Evolutionary conservation across 257 asterid genomes (phyloP).

Genomic region (Nyctanthes arbortristis): DNA sequence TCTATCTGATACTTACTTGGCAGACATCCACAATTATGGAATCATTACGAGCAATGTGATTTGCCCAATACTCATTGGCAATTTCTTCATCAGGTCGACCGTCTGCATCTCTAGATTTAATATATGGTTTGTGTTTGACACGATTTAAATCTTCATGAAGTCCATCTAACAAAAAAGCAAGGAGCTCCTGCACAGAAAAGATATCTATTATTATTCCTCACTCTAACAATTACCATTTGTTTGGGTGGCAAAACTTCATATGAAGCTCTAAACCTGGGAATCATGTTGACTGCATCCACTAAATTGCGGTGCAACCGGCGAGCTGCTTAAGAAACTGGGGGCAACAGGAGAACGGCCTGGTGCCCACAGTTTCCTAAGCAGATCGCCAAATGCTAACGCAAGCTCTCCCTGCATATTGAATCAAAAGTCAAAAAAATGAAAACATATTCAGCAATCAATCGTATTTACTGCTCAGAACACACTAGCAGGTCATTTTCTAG

Average conservation of each 20-base stretch:
- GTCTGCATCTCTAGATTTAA: slow-evolving; percentile 94
- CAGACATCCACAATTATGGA: slow-evolving; percentile 99
- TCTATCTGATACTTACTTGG: slow-evolving; percentile 61
- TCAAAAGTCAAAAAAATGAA: slow-evolving; percentile 21
- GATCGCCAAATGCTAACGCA: slow-evolving; percentile 98
- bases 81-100: slow-evolving; percentile 97
- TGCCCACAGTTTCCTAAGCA: slow-evolving; percentile 95
- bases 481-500: not conserved
- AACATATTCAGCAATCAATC: slow-evolving; percentile 19
- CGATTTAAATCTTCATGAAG: slow-evolving; percentile 99
- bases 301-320: slow-evolving; percentile 99
- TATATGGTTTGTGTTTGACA: slow-evolving; percentile 92
- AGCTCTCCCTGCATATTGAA: slow-evolving; percentile 81
- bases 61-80: slow-evolving; percentile 99
- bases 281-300: slow-evolving; percentile 99
- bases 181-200: slow-evolving; percentile 75
- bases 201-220: slow-evolving; percentile 20
- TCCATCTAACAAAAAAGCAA: slow-evolving; percentile 96
- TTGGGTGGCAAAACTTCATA: slow-evolving; percentile 16
- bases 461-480: slow-evolving; percentile 14
- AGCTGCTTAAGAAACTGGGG: slow-evolving; percentile 84
- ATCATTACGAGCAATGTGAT: slow-evolving; percentile 98
- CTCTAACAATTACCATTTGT: slow-evolving; percentile 23
- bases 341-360: slow-evolving; percentile 93
- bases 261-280: slow-evolving; percentile 68